Evolutionary conservation across 345 rosid genomes (phyloP).

Genomic region (Clausena lansium): DNA sequence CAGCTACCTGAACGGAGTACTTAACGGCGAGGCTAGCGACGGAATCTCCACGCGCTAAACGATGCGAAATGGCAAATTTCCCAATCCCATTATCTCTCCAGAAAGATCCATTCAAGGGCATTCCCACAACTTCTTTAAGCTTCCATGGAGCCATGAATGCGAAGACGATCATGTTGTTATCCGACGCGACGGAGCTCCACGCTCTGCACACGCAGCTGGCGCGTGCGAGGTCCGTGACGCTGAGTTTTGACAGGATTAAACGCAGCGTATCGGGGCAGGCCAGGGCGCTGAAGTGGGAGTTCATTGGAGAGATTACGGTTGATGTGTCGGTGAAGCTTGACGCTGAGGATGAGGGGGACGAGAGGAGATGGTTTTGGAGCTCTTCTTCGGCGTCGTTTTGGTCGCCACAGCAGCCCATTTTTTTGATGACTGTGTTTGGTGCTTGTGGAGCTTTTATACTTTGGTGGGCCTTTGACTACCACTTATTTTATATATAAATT

Average conservation of each 20-base stretch:
- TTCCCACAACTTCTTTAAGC: constrained; percentile 60
- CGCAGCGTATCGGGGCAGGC: constrained; percentile 60
- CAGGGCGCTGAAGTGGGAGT: constrained; percentile 56
- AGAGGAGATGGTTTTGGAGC: constrained; percentile 16
- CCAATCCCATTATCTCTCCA: constrained; percentile 77
- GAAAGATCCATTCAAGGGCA: constrained; percentile 49
- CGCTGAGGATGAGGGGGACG: constrained; percentile 12
- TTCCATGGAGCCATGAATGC: constrained; percentile 68
- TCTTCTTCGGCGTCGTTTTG: constrained; percentile 32
- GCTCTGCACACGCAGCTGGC: constrained; percentile 76
- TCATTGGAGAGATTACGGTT: constrained; percentile 47
- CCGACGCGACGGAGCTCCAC: constrained; percentile 62
- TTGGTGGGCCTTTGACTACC: background rate
- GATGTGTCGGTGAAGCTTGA: constrained; percentile 5
- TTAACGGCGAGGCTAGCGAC: constrained; percentile 81
- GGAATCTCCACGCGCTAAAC: constrained; percentile 58
- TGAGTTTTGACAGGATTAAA: constrained; percentile 56
- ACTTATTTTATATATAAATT: too few relatives aligned
- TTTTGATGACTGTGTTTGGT: background rate
- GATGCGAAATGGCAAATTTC: constrained; percentile 79
- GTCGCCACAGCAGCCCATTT: constrained; percentile 55
- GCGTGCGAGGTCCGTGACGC: constrained; percentile 64
- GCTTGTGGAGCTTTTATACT: background rate
- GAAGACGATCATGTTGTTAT: constrained; percentile 41
- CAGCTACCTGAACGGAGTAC: constrained; percentile 79